Evolutionary conservation across 192 early-diverging fungal genomes (phyloP).

Genomic region (Coemansia furcata): DNA sequence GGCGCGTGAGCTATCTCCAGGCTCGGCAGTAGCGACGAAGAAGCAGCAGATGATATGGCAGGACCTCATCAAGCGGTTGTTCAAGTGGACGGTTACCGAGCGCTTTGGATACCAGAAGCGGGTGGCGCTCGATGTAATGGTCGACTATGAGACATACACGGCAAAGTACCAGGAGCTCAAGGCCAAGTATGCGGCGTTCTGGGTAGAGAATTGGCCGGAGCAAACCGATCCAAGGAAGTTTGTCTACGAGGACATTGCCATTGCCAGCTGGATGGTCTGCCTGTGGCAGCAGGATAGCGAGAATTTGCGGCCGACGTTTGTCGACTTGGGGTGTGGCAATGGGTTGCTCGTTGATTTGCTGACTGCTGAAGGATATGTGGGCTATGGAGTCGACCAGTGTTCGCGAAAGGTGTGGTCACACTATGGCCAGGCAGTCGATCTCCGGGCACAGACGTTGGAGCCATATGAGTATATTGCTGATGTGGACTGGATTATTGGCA

Average conservation of each 20-base stretch:
- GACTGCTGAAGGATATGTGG: constrained; percentile 65
- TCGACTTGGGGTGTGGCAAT: constrained; percentile 86
- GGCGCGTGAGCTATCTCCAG: constrained; percentile 17
- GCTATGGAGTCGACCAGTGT: constrained; percentile 73
- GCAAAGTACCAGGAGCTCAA: constrained; percentile 67
- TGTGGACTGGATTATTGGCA: constrained; percentile 78
- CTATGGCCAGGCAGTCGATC: constrained; percentile 47
- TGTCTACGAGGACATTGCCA: constrained; percentile 85
- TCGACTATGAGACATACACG: constrained; percentile 66
- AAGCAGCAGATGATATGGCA: constrained; percentile 60
- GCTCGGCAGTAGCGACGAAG: constrained; percentile 25
- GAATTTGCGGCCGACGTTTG: constrained; percentile 55
- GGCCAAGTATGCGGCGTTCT: constrained; percentile 59
- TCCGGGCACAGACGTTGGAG: constrained; percentile 59
- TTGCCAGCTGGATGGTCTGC: constrained; percentile 77
- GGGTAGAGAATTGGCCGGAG: constrained; percentile 77
- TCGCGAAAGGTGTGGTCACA: constrained; percentile 74
- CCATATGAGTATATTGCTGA: constrained; percentile 21
- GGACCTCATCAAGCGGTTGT: constrained; percentile 64
- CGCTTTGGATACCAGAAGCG: constrained; percentile 72
- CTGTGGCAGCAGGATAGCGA: constrained; percentile 61
- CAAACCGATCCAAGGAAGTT: constrained; percentile 81
- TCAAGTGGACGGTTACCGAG: constrained; percentile 73
- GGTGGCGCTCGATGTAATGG: constrained; percentile 66
- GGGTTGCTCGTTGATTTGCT: constrained; percentile 76